These are phyloP conservation scores for Cladorrhinum samala DNA, from an alignment of 495 filamentous ascomycete genomes.

Conservation along the genomic window DNA sequence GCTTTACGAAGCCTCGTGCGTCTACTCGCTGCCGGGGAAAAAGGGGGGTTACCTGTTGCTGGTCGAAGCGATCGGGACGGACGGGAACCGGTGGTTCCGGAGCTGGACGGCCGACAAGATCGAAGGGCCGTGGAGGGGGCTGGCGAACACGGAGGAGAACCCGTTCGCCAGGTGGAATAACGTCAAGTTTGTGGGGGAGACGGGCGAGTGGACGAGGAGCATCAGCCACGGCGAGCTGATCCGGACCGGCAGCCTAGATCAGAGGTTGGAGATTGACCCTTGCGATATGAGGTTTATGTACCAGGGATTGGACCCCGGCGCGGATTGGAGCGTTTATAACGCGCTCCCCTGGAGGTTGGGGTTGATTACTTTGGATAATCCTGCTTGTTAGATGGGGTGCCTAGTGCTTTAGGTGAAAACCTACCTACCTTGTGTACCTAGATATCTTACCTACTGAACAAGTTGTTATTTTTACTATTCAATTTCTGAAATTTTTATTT, in stretches of 20 bases:
- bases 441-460: too few relatives aligned
- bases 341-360: constrained; percentile 21
- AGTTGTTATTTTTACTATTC: too few relatives aligned
- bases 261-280: constrained; percentile 18
- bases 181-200: constrained; percentile 16
- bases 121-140: constrained; percentile 13
- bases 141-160: constrained; percentile 18
- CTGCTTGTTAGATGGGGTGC: constrained; percentile 6
- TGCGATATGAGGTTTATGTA: constrained; percentile 20
- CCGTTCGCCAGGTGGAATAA: constrained; percentile 21
- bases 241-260: constrained; percentile 9
- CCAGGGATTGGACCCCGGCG: constrained; percentile 18
- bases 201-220: constrained; percentile 20
- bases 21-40: constrained; percentile 12
- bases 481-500: too few relatives aligned
- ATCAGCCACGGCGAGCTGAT: constrained; percentile 26
- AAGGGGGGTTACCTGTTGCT: constrained; percentile 18
- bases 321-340: constrained; percentile 11
- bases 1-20: constrained; percentile 20
- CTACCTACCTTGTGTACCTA: too few relatives aligned
- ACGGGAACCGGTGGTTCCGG: constrained; percentile 18
- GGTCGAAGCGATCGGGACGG: constrained; percentile 19
- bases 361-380: constrained; percentile 11
- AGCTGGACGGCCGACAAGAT: constrained; percentile 17
- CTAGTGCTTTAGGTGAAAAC: too few relatives aligned